A percentile compares a stretch with the other conserved stretches of the same genome.
phyloP scores from a whole-genome alignment of 768 basidiomycete genomes.

The Stropharia rugosoannulata region DNA sequence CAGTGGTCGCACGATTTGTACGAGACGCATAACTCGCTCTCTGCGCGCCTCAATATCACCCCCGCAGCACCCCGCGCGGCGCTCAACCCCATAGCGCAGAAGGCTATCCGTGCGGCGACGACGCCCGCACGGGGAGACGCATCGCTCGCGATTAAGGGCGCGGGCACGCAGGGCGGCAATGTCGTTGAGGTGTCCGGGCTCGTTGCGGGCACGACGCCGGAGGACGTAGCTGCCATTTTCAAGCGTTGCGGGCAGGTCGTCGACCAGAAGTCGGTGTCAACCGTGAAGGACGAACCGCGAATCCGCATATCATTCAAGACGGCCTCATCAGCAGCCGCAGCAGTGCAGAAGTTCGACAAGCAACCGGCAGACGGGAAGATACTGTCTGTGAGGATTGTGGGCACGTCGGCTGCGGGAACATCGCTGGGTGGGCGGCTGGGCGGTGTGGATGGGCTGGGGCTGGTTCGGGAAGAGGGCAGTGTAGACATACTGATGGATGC shows the following conservation, averaged over 20 bases:
- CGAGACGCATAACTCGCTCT: conserved; percentile 59
- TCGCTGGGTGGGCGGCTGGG: conserved; percentile 59
- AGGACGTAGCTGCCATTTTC: conserved; percentile 86
- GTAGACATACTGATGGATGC: conserved; percentile 63
- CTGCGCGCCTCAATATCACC: conserved; percentile 50
- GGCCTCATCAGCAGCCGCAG: conserved; percentile 56
- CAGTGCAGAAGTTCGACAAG: conserved; percentile 75
- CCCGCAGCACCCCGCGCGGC: conserved; percentile 50
- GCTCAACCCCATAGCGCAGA: conserved; percentile 50
- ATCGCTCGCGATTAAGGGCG: conserved; percentile 68
- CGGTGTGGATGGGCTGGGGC: conserved; percentile 48
- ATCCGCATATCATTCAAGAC: conserved; percentile 77
- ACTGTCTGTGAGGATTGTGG: conserved; percentile 64
- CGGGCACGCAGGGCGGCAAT: conserved; percentile 53
- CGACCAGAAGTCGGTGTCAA: conserved; percentile 37
- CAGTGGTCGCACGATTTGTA: conserved; percentile 75
- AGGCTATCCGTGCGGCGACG: conserved; percentile 64
- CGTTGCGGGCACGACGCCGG: conserved; percentile 74
- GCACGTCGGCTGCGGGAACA: conserved; percentile 45
- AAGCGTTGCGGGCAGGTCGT: conserved; percentile 72
- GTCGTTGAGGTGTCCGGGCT: conserved; percentile 76
- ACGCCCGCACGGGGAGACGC: conserved; percentile 25
- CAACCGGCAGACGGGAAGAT: conserved; percentile 82
- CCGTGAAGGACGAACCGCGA: conserved; percentile 40
- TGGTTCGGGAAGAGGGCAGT: conserved; percentile 52